These are phyloP conservation scores for Xanthoparmelia taractica DNA, from an alignment of 495 filamentous ascomycete genomes.

Conservation along the genomic window DNA sequence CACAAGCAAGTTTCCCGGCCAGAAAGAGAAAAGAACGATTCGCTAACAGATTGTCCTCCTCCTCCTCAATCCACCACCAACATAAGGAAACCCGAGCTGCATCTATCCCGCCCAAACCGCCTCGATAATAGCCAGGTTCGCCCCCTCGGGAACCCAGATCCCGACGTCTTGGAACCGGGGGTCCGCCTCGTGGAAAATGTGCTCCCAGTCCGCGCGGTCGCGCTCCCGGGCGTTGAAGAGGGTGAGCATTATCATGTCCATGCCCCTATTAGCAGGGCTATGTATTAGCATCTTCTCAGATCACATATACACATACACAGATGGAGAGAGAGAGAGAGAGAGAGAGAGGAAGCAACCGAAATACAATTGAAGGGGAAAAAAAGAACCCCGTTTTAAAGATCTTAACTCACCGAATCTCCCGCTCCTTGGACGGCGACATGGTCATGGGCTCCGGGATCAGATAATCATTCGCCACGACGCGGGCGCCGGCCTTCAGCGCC, in stretches of 20 bases:
- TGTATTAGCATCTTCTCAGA: too few relatives aligned
- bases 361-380: background rate
- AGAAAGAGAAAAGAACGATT: too few relatives aligned
- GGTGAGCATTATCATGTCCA: conserved; percentile 50
- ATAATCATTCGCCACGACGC: conserved; percentile 47
- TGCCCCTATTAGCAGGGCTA: too few relatives aligned
- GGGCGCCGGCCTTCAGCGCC: conserved; percentile 30
- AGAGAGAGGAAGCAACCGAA: too few relatives aligned
- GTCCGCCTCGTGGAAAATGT: conserved; percentile 40
- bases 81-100: too few relatives aligned
- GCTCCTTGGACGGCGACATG: conserved; percentile 42
- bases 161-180: conserved; percentile 28
- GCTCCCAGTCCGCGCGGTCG: conserved; percentile 40
- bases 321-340: background rate
- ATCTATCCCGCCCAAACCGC: conserved; percentile 20
- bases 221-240: conserved; percentile 51
- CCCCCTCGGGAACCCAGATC: conserved; percentile 16
- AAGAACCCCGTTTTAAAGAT: too few relatives aligned
- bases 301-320: too few relatives aligned
- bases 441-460: conserved; percentile 39
- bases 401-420: conserved; percentile 37
- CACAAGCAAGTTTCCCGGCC: too few relatives aligned
- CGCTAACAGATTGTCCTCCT: too few relatives aligned
- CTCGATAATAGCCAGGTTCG: conserved; percentile 24
- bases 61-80: too few relatives aligned